Evolutionary conservation across 2,329 filamentous ascomycete species (phyloP), one percentile per base, ranked within the genome.

Genomic region (Penicillium sp.): DNA sequence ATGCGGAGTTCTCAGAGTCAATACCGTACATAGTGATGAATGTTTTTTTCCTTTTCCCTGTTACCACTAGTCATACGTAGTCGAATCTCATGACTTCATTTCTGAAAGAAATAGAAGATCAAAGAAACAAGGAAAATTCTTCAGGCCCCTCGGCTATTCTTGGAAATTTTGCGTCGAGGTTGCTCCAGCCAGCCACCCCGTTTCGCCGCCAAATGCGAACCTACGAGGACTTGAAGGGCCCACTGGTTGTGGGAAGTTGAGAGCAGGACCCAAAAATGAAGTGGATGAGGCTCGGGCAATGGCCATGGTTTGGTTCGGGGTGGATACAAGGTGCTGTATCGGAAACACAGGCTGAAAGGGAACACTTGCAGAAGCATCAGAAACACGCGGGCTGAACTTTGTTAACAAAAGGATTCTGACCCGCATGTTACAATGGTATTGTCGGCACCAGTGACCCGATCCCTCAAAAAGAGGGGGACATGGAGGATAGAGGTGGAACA

Each of bases 361-460:
- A 46, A 49, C 53, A 43, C 51, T 30, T 49, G 39, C 23, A 54
- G 51, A 52, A 52, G 51, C 30, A 50, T 20, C 36, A 52, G 51
- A 52, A 52, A 53, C 41, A 50, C n/a, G 40, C 43, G 43, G 49
- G 40, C 49, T 53, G 44, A 52, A 56, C 48, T 37, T 54, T 54
- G 43, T 42, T 29, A 18, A 29, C 21, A 18, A 46, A 27, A 15
- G 30, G 30, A 32, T 33, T 33, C n/a, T 32, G 41, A 13, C 20
- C 26, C 13, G 13, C 36, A 40, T 40, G 21, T 26, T 6, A 40
- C 21, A 30, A 30, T 30, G 27, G 7, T 30, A 3, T 7, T 30
- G n/a, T 30, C 13, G 27, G 9, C 27, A 30, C 3, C 7, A 30
- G 13, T 13, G 27, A 12, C 12, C 12, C 27, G 3, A 12, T 7